phyloP scores from a whole-genome alignment of 352 stramenopile species.

The Globisporangium recalcitrans region DNA sequence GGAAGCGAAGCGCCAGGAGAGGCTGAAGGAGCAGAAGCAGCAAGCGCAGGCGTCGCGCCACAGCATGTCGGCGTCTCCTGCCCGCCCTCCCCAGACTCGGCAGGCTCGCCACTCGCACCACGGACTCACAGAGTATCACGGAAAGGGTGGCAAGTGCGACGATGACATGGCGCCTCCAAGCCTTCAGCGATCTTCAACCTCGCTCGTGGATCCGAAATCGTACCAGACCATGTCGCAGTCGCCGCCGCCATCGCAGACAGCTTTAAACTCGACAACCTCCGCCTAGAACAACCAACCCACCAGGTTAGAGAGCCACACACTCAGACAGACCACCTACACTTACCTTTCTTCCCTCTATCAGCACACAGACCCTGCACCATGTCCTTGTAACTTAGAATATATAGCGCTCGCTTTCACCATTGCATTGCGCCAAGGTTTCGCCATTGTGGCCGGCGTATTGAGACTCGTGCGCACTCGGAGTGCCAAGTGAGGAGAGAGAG shows the following conservation, averaged over 20 bases:
- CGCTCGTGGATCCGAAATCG: slow-evolving; percentile 1
- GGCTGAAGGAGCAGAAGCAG: slow-evolving; percentile 22
- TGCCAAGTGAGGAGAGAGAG: too few relatives aligned
- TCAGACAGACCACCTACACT: background rate
- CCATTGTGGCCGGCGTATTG: too few relatives aligned
- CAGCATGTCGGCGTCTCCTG: slow-evolving; percentile 13
- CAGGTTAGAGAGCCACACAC: background rate
- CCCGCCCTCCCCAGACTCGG: slow-evolving; percentile 5
- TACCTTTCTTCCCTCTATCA: too few relatives aligned
- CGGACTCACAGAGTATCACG: slow-evolving; percentile 6
- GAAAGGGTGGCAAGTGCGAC: background rate
- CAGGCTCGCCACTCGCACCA: slow-evolving; percentile 16
- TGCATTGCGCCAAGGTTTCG: too few relatives aligned
- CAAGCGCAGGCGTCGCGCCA: slow-evolving; percentile 14
- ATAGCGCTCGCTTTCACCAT: background rate
- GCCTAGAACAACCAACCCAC: slow-evolving; percentile 1
- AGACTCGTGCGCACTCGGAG: too few relatives aligned
- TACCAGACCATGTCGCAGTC: slow-evolving; percentile 1
- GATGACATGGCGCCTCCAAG: background rate
- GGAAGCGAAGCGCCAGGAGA: slow-evolving; percentile 30
- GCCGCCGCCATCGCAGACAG: background rate
- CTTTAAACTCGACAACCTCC: slow-evolving; percentile 11
- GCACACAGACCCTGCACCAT: background rate
- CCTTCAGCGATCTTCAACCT: background rate
- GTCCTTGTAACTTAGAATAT: slow-evolving; percentile 11